phyloP scores from a whole-genome alignment of 2,329 filamentous ascomycete genomes.

The Fusarium stilboides region DNA sequence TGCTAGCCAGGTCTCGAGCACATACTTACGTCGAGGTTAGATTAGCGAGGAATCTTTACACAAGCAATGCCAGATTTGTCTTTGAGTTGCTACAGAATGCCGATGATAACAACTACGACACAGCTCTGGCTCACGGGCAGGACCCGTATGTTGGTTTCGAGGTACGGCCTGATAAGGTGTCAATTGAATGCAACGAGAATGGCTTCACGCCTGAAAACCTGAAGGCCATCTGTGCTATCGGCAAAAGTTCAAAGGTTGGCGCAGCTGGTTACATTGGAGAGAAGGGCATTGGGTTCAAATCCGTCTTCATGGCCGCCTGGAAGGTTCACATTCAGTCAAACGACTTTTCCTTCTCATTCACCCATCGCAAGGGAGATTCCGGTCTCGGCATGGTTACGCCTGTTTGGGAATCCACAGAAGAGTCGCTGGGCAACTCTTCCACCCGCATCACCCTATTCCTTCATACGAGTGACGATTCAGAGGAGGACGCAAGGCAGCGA shows the following conservation, averaged over 20 bases:
- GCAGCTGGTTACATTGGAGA: constrained; percentile 63
- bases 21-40: constrained; percentile 45
- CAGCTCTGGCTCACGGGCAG: constrained; percentile 27
- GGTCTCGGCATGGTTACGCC: constrained; percentile 68
- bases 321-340: constrained; percentile 63
- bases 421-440: constrained; percentile 20
- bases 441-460: constrained; percentile 59
- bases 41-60: constrained; percentile 61
- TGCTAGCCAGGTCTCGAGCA: neutral
- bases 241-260: constrained; percentile 62
- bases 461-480: constrained; percentile 47
- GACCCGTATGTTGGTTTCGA: constrained; percentile 55
- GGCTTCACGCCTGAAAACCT: constrained; percentile 62
- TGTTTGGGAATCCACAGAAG: constrained; percentile 55
- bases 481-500: constrained; percentile 29
- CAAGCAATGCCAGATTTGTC: constrained; percentile 62
- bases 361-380: constrained; percentile 55
- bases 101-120: constrained; percentile 64
- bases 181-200: constrained; percentile 66
- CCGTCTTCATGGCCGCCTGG: constrained; percentile 63
- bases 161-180: constrained; percentile 56
- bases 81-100: constrained; percentile 70
- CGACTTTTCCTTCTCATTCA: constrained; percentile 62
- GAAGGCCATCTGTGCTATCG: constrained; percentile 62
- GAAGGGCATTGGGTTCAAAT: constrained; percentile 68